A percentile compares a stretch with the other conserved stretches of the same genome.
phyloP scores from a whole-genome alignment of 257 asterid species.

The Forsythia suspensa region DNA sequence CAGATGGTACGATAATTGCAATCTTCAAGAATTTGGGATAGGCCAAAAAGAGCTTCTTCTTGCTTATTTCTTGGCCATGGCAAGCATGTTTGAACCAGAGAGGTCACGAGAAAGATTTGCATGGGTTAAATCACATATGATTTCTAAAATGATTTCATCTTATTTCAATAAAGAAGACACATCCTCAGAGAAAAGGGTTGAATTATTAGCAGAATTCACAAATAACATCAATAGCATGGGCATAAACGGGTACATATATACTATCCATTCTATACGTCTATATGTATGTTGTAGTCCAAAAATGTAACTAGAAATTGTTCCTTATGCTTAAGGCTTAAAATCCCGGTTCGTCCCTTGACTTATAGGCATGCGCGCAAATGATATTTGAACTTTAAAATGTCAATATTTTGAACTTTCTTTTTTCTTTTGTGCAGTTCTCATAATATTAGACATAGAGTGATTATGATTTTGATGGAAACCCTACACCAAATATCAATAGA shows the following conservation, averaged over 20 bases:
- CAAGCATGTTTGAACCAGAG: constrained; percentile 40
- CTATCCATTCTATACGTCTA: not conserved
- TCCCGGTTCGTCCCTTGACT: too few relatives aligned
- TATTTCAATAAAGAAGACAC: constrained; percentile 15
- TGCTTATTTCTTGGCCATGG: constrained; percentile 40
- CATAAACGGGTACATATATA: not conserved
- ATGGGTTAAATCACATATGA: constrained; percentile 40
- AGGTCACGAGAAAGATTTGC: constrained; percentile 40
- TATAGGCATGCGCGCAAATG: too few relatives aligned
- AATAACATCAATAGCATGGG: not conserved
- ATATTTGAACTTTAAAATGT: too few relatives aligned
- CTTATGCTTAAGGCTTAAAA: too few relatives aligned
- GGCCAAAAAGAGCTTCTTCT: constrained; percentile 27
- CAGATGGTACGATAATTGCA: constrained; percentile 42
- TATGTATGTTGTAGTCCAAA: too few relatives aligned
- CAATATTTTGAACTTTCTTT: not conserved
- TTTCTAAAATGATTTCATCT: constrained; percentile 25
- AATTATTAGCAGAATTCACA: constrained; percentile 3
- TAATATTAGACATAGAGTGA: not conserved
- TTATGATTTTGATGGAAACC: constrained; percentile 17
- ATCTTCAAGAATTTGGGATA: constrained; percentile 32
- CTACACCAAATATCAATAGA: constrained; percentile 15
- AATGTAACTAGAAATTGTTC: too few relatives aligned
- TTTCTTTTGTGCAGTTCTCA: not conserved
- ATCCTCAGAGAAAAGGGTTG: constrained; percentile 1